Evolutionary conservation across 1,284 basidiomycete genomes (phyloP).

Genomic region (Schizopora paradoxa): DNA sequence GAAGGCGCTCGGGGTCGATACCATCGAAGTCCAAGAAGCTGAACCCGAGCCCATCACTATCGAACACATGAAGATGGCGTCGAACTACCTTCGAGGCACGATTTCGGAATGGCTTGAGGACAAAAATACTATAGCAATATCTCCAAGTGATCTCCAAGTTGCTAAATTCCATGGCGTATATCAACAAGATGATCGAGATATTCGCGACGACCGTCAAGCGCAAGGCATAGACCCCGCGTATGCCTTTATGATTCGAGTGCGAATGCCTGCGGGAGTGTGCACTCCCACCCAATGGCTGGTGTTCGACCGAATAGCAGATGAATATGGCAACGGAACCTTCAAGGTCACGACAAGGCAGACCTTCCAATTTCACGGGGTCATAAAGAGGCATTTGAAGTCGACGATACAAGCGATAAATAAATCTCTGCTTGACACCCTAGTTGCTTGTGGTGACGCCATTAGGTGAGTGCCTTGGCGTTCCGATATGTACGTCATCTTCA

Average conservation of each 20-base stretch:
- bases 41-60: constrained; percentile 98
- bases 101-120: constrained; percentile 91
- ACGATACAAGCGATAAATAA: constrained; percentile 97
- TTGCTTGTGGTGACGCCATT: constrained; percentile 98
- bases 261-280: constrained; percentile 95
- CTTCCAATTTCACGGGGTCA: constrained; percentile 99
- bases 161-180: constrained; percentile 99
- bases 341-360: constrained; percentile 98
- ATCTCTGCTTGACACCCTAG: constrained; percentile 89
- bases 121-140: constrained; percentile 82
- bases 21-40: constrained; percentile 83
- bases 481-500: constrained; percentile 10
- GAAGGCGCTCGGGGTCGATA: constrained; percentile 93
- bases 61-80: constrained; percentile 99
- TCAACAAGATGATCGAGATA: constrained; percentile 97
- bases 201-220: constrained; percentile 90
- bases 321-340: constrained; percentile 91
- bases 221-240: constrained; percentile 95
- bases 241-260: constrained; percentile 97
- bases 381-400: constrained; percentile 94
- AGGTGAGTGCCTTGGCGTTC: constrained; percentile 42
- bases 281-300: constrained; percentile 88
- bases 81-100: constrained; percentile 93
- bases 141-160: constrained; percentile 87
- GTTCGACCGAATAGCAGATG: constrained; percentile 94